Conservation (phyloP, 73 alveolate genomes). For the Paramecium sexaurelia region DNA sequence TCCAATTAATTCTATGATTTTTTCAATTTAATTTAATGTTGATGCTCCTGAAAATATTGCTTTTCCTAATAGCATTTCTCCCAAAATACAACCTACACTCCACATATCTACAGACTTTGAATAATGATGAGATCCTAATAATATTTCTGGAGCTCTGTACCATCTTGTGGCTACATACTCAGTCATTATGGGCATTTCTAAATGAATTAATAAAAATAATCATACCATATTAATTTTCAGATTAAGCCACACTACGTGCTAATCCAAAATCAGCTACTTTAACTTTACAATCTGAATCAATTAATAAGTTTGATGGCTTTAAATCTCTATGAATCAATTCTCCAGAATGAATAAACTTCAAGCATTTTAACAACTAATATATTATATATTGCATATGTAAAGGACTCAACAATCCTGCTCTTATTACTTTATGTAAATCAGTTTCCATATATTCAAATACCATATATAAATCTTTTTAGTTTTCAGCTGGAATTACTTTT, state of each 20-base stretch:
- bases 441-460: slow-evolving; percentile 69
- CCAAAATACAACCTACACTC: slow-evolving; percentile 76
- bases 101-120: slow-evolving; percentile 74
- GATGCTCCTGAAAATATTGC: slow-evolving; percentile 77
- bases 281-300: slow-evolving; percentile 65
- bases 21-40: slow-evolving; percentile 72
- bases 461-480: slow-evolving; percentile 68
- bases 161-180: slow-evolving; percentile 73
- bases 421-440: slow-evolving; percentile 67
- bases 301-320: slow-evolving; percentile 66
- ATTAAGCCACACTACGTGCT: slow-evolving; percentile 61
- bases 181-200: slow-evolving; percentile 66
- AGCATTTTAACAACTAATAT: slow-evolving; percentile 67
- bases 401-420: slow-evolving; percentile 63
- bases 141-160: slow-evolving; percentile 75
- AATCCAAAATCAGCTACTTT: slow-evolving; percentile 77
- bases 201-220: background rate
- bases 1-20: slow-evolving; percentile 80
- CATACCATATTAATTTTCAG: slow-evolving; percentile 66
- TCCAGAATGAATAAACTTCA: slow-evolving; percentile 69
- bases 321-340: slow-evolving; percentile 71
- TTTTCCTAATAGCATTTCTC: slow-evolving; percentile 74
- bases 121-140: slow-evolving; percentile 70
- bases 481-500: slow-evolving; percentile 67
- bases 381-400: slow-evolving; percentile 69